A percentile compares a stretch with the other conserved stretches of the same genome.
phyloP scores from a whole-genome alignment of 1,139 yeast genomes.

The Debaryomyces subglobosus region DNA sequence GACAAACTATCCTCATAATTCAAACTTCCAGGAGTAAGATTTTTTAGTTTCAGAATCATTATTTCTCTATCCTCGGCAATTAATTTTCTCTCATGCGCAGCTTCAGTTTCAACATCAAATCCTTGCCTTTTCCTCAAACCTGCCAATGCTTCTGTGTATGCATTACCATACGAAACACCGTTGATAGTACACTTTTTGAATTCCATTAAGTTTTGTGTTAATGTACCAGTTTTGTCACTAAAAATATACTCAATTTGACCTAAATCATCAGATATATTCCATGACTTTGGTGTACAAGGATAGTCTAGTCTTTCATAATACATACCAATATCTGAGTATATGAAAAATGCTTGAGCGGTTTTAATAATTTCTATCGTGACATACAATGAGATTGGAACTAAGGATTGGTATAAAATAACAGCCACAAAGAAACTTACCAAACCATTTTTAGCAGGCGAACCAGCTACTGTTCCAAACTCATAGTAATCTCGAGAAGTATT shows the following conservation, averaged over 20 bases:
- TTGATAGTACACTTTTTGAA: conserved; percentile 61
- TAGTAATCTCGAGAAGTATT: conserved; percentile 43
- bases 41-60: conserved; percentile 38
- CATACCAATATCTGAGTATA: conserved; percentile 54
- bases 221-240: conserved; percentile 64
- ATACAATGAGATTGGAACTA: conserved; percentile 63
- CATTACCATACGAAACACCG: conserved; percentile 58
- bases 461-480: conserved; percentile 56
- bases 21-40: conserved; percentile 20
- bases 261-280: conserved; percentile 65
- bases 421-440: conserved; percentile 54
- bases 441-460: conserved; percentile 54
- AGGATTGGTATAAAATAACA: conserved; percentile 56
- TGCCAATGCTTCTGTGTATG: conserved; percentile 64
- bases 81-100: conserved; percentile 37
- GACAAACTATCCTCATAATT: conserved; percentile 47
- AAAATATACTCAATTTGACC: conserved; percentile 68
- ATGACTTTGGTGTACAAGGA: conserved; percentile 63
- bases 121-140: conserved; percentile 62
- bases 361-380: conserved; percentile 63
- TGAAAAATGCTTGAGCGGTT: conserved; percentile 60
- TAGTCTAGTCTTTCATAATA: conserved; percentile 55
- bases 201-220: conserved; percentile 65
- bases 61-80: conserved; percentile 40
- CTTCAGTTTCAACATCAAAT: conserved; percentile 53